Evolutionary conservation across 345 rosid genomes (phyloP).

Genomic region (Mangifera indica): DNA sequence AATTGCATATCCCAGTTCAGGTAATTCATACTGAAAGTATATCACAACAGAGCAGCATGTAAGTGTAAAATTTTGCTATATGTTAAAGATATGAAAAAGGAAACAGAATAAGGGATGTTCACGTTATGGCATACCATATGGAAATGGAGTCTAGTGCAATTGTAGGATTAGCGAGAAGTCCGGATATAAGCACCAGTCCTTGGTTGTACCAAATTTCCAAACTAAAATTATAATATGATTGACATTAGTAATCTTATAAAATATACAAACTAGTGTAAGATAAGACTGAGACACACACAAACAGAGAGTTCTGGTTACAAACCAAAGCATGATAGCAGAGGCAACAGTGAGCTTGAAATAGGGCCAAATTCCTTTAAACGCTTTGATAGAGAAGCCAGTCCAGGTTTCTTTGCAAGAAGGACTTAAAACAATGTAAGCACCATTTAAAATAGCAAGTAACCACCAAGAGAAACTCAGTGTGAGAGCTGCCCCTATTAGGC

Average conservation of each 20-base stretch:
- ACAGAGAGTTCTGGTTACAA: slow-evolving; percentile 14
- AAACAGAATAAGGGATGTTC: not conserved
- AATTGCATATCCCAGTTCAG: slow-evolving; percentile 83
- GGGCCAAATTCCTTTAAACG: slow-evolving; percentile 85
- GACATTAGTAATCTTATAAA: not conserved
- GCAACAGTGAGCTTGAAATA: slow-evolving; percentile 84
- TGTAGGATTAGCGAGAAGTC: slow-evolving; percentile 72
- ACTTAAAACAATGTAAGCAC: slow-evolving; percentile 58
- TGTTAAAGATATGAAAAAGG: not conserved
- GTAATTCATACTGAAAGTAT: slow-evolving; percentile 69
- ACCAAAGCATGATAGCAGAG: slow-evolving; percentile 93
- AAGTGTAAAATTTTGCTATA: not conserved
- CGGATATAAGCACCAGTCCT: slow-evolving; percentile 86
- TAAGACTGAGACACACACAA: no score
- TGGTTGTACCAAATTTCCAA: slow-evolving; percentile 98
- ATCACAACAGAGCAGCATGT: not conserved
- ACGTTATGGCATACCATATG: slow-evolving; percentile 54
- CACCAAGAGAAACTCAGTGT: slow-evolving; percentile 80
- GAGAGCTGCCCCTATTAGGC: slow-evolving; percentile 78
- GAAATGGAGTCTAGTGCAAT: slow-evolving; percentile 81
- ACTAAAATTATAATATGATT: slow-evolving; percentile 34
- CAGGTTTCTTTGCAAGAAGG: slow-evolving; percentile 77
- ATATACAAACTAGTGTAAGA: not conserved
- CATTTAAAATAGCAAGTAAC: slow-evolving; percentile 51
- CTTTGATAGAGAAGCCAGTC: slow-evolving; percentile 67